Base-by-base conservation (phyloP, 2,329 filamentous ascomycete species). In the Fusarium sambucinum region DNA sequence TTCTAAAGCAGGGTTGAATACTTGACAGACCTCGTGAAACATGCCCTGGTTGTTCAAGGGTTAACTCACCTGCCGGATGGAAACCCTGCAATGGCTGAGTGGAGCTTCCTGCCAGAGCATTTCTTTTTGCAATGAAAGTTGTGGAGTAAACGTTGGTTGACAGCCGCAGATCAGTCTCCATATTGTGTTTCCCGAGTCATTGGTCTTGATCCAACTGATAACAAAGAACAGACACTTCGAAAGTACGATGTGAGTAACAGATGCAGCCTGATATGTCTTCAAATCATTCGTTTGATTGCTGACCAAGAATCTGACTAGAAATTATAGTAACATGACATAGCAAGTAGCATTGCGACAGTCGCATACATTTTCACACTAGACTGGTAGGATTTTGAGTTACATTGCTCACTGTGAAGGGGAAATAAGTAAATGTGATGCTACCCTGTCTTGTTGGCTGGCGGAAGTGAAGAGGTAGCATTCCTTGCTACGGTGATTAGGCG, bases 11-110 rank as follows among this genome's bases (percentile, higher is more conserved):
- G 42, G 37, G 16, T 25, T 14, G 10, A 11, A 23, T 10, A 37
- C 2, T 21, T 19, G 13, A 27, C 5, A 27, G 40, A 35, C 1
- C 21, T n/a, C 8, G 16, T 66, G 63, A 55, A 66, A 66, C 55
- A 30, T 8, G 9, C 61, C 61, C 61, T 32, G 8, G 52, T 5
- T 6, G 11, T 5, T 5, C 10, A 16, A 30, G 17, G 10, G 2
- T 9, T 7, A 9, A 32, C 8, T 40, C 21, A n/a, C 12, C 13
- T 46, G 23, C 27, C 6, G 35, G 25, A 47, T 30, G 19, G 41
- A 11, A 19, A 8, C 17, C 41, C 16, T 55, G 41, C 16, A n/a
- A 14, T n/a, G 6, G n/a, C 12, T 32, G 16, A 30, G 19, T 17
- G 33, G 27, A 42, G 33, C 21, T 19, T 14, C 1, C 6, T 13